Evolutionary conservation across 1,284 basidiomycete genomes (phyloP).

Genomic region (Trametes sp.): DNA sequence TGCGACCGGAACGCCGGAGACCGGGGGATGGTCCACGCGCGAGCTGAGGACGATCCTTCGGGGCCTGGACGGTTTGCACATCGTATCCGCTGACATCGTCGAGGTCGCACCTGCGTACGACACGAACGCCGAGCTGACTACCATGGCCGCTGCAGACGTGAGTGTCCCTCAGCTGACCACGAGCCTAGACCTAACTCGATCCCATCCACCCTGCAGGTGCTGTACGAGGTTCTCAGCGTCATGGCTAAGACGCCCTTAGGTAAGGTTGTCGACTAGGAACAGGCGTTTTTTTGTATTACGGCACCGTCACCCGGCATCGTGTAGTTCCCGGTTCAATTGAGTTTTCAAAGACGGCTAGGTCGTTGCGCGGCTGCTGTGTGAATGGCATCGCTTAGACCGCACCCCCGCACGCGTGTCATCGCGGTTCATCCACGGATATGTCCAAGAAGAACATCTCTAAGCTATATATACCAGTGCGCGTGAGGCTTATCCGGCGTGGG

Average conservation of each 20-base stretch:
- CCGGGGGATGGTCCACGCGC: constrained; percentile 79
- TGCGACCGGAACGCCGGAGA: constrained; percentile 77
- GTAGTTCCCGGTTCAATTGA: constrained; percentile 2
- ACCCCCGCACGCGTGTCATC: not conserved
- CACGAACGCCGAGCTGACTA: constrained; percentile 80
- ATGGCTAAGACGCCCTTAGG: constrained; percentile 82
- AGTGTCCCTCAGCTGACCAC: constrained; percentile 36
- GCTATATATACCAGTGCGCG: not conserved
- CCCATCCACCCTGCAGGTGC: constrained; percentile 50
- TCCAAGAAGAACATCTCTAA: not conserved
- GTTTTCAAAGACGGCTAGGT: not conserved
- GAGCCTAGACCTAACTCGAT: not conserved
- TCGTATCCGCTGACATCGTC: constrained; percentile 83
- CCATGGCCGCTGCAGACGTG: constrained; percentile 83
- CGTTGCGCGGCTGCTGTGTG: not conserved
- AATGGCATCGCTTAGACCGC: not conserved
- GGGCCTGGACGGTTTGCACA: constrained; percentile 74
- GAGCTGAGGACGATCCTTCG: constrained; percentile 78
- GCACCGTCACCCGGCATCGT: constrained; percentile 10
- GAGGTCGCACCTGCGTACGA: constrained; percentile 86
- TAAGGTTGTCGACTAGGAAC: constrained; percentile 48
- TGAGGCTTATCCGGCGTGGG: not conserved
- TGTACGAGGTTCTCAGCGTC: constrained; percentile 78
- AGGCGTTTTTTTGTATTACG: constrained; percentile 18
- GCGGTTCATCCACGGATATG: not conserved